These are phyloP conservation scores for Nakaseomyces delphensis DNA, from an alignment of 1,139 yeast genomes.

Conservation along the genomic window DNA sequence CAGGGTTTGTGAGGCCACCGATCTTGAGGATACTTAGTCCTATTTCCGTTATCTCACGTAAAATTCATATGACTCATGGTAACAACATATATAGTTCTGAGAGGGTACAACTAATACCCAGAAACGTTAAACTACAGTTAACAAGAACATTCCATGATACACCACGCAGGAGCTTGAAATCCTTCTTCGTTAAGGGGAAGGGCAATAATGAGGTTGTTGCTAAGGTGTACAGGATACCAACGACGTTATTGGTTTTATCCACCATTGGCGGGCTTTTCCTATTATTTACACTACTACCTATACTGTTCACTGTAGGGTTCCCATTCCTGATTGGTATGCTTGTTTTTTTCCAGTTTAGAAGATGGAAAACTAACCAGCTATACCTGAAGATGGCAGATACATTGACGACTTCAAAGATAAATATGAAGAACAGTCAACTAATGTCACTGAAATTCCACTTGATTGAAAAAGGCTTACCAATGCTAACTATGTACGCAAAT, in stretches of 20 bases:
- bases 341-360: slow-evolving; percentile 6
- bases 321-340: slow-evolving; percentile 6
- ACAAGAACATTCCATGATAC: slow-evolving; percentile 6
- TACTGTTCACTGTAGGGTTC: slow-evolving; percentile 5
- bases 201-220: slow-evolving; percentile 2
- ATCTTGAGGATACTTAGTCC: slow-evolving; percentile 9
- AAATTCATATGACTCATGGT: not conserved
- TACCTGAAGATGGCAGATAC: slow-evolving; percentile 6
- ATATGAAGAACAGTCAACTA: slow-evolving; percentile 2
- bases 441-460: slow-evolving; percentile 5
- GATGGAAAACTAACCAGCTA: slow-evolving; percentile 7
- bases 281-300: slow-evolving; percentile 2
- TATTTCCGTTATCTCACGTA: not conserved
- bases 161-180: not conserved
- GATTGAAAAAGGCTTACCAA: slow-evolving; percentile 3
- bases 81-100: not conserved
- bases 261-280: slow-evolving; percentile 5
- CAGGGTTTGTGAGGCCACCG: slow-evolving; percentile 8
- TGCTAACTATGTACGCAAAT: not conserved
- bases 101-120: not conserved
- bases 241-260: slow-evolving; percentile 5
- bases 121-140: not conserved
- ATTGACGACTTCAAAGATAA: not conserved
- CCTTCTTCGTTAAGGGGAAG: not conserved
- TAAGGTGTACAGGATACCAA: slow-evolving; percentile 4